Evolutionary conservation across 345 rosid genomes (phyloP).

Genomic region (Noccaea bulbosa): DNA sequence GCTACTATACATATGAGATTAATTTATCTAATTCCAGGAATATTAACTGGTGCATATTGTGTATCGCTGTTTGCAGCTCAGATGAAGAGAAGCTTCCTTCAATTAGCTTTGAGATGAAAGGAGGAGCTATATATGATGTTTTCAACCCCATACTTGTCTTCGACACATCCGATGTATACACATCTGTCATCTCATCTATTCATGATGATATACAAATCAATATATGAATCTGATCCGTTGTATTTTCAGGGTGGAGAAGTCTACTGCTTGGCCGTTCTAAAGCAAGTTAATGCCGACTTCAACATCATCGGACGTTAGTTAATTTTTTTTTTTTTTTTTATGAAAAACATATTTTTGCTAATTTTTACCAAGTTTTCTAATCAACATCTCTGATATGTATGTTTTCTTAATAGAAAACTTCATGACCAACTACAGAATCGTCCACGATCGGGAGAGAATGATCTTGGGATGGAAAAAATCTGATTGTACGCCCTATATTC

Average conservation of each 20-base stretch:
- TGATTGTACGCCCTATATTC: slow-evolving; percentile 55
- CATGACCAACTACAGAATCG: slow-evolving; percentile 69
- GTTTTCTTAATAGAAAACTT: slow-evolving; percentile 58
- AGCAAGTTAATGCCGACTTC: slow-evolving; percentile 51
- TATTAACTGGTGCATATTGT: neutral
- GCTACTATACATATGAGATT: neutral
- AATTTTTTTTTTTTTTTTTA: slow-evolving; percentile 6
- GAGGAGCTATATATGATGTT: slow-evolving; percentile 51
- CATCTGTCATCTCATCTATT: slow-evolving; percentile 9
- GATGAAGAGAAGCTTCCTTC: slow-evolving; percentile 49
- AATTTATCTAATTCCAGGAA: neutral
- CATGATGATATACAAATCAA: slow-evolving; percentile 1
- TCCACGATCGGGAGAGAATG: slow-evolving; percentile 70
- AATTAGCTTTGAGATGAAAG: slow-evolving; percentile 70
- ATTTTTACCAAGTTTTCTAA: slow-evolving; percentile 10
- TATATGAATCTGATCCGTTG: slow-evolving; percentile 21
- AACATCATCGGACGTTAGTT: slow-evolving; percentile 90
- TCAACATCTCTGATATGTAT: slow-evolving; percentile 7
- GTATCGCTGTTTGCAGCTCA: slow-evolving; percentile 42
- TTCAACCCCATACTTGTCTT: slow-evolving; percentile 40
- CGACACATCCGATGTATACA: slow-evolving; percentile 29
- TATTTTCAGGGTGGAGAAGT: slow-evolving; percentile 47
- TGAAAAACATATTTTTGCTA: neutral
- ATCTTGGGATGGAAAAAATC: slow-evolving; percentile 70
- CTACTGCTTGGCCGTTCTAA: slow-evolving; percentile 75